Evolutionary conservation across 495 filamentous ascomycete genomes (phyloP).

Genomic region (Penicillium bovifimosum): DNA sequence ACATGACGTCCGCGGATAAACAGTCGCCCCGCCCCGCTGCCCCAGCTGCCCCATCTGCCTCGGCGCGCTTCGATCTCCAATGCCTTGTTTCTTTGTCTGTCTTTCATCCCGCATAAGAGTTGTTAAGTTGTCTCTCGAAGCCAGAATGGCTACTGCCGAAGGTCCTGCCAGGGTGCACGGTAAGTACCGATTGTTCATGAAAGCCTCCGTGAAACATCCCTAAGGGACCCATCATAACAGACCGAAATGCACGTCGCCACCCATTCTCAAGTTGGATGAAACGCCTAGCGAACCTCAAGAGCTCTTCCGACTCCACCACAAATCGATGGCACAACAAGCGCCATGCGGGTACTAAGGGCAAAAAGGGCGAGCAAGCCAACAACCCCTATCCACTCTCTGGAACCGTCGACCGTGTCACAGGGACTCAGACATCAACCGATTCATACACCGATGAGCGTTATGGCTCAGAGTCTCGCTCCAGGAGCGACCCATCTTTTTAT

Average conservation of each 20-base stretch:
- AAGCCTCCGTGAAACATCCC: constrained; percentile 5
- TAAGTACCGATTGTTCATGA: constrained; percentile 31
- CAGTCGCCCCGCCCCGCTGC: constrained; percentile 23
- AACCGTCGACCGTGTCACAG: constrained; percentile 39
- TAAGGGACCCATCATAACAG: constrained; percentile 32
- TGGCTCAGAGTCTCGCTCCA: constrained; percentile 31
- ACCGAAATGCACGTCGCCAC: constrained; percentile 65
- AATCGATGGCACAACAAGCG: constrained; percentile 48
- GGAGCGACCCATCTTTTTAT: constrained; percentile 49
- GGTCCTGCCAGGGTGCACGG: constrained; percentile 59
- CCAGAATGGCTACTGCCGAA: constrained; percentile 63
- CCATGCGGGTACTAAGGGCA: constrained; percentile 41
- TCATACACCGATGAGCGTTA: constrained; percentile 31
- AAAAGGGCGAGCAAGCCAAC: constrained; percentile 64
- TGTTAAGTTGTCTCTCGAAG: background rate
- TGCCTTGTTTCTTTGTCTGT: constrained; percentile 3
- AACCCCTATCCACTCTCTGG: constrained; percentile 78
- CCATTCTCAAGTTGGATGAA: constrained; percentile 95
- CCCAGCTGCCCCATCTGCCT: constrained; percentile 8
- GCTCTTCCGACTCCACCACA: constrained; percentile 46
- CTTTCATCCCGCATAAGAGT: background rate
- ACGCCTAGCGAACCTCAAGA: constrained; percentile 81
- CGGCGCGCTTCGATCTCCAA: constrained; percentile 8
- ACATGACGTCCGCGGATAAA: constrained; percentile 31
- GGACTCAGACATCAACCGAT: constrained; percentile 51